phyloP scores from a whole-genome alignment of 805 yeast genomes.

The Lipomyces kockii region DNA sequence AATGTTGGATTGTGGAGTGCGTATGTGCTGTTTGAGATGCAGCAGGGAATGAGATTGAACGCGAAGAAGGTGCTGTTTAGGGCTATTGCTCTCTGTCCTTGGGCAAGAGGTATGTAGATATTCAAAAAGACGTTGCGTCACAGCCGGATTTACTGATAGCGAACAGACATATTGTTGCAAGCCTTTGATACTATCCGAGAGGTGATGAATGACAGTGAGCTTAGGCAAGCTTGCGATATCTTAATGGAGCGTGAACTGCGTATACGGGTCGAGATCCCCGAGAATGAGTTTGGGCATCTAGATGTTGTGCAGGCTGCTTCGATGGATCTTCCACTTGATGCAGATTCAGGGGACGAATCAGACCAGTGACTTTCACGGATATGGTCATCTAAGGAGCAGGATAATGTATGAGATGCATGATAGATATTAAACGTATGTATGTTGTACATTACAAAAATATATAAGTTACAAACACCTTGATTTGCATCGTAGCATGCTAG shows the following conservation, averaged over 20 bases:
- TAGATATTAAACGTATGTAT: neutral
- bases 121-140: no score
- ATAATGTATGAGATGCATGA: neutral
- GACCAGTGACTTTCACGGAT: neutral
- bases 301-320: neutral
- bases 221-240: constrained; percentile 17
- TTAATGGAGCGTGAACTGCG: constrained; percentile 29
- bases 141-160: constrained; percentile 9
- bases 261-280: constrained; percentile 22
- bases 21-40: constrained; percentile 16
- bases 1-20: constrained; percentile 24
- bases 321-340: constrained; percentile 5
- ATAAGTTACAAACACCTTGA: neutral
- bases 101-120: constrained; percentile 24
- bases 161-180: constrained; percentile 15
- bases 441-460: neutral
- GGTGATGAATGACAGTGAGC: constrained; percentile 10
- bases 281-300: constrained; percentile 12
- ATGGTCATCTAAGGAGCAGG: neutral
- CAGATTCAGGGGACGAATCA: constrained; percentile 3
- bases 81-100: constrained; percentile 31
- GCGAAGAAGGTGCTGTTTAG: constrained; percentile 24
- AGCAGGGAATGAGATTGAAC: neutral
- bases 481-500: neutral
- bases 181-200: constrained; percentile 12